Evolutionary conservation across 768 basidiomycete genomes (phyloP).

Genomic region (Boletus coccyginus): DNA sequence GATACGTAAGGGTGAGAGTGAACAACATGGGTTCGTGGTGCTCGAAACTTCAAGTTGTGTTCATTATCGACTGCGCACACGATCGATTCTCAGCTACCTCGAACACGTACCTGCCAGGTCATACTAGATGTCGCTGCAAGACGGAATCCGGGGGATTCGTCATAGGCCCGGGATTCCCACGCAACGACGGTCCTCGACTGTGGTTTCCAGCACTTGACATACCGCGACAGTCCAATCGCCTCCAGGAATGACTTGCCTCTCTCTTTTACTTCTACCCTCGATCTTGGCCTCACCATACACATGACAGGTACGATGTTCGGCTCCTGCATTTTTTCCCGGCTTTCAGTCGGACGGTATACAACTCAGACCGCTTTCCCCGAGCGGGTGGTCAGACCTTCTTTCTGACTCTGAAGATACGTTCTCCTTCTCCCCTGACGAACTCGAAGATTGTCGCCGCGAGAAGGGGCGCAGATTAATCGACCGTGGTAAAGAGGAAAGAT

Average conservation of each 20-base stretch:
- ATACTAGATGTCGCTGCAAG: no score
- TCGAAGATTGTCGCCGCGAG: conserved; percentile 60
- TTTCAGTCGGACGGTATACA: neutral
- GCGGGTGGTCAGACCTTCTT: conserved; percentile 82
- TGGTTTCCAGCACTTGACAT: conserved; percentile 5
- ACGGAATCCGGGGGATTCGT: no score
- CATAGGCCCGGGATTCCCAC: no score
- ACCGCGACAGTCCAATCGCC: neutral
- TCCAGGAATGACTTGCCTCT: conserved; percentile 12
- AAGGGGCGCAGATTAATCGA: conserved; percentile 67
- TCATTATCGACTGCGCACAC: no score
- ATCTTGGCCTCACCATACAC: conserved; percentile 19
- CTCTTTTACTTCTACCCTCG: conserved; percentile 13
- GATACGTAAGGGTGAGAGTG: no score
- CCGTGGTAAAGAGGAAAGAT: conserved; percentile 57
- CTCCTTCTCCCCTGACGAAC: conserved; percentile 67
- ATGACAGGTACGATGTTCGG: conserved; percentile 72
- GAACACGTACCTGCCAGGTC: no score
- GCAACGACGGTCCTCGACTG: no score
- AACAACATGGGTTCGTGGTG: no score
- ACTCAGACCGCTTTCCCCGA: conserved; percentile 41
- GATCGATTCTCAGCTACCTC: no score
- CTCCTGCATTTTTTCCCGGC: conserved; percentile 52
- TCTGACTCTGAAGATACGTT: conserved; percentile 87
- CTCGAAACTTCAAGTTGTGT: no score